Evolutionary conservation across 371 early-diverging fungal species (phyloP).

Genomic region (Globomyces sp.): DNA sequence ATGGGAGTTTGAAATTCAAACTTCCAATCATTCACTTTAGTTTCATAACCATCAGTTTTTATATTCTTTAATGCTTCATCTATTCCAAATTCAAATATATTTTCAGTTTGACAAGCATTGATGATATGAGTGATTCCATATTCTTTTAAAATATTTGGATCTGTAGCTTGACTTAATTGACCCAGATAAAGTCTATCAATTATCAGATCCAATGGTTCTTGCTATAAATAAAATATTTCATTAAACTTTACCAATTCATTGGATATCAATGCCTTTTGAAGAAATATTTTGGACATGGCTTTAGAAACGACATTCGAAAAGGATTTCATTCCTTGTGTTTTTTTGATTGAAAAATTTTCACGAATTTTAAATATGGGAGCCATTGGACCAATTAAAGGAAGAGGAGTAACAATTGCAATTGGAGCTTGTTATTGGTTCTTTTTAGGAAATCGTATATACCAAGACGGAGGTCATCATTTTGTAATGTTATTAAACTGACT

Average conservation of each 20-base stretch:
- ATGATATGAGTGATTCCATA: conserved; percentile 11
- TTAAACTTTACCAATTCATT: background rate
- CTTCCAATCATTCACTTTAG: background rate
- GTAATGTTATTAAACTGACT: conserved; percentile 21
- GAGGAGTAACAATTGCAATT: conserved; percentile 28
- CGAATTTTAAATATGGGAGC: background rate
- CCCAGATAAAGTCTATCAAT: conserved; percentile 7
- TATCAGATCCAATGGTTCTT: background rate
- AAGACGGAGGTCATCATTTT: conserved; percentile 52
- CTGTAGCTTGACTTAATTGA: background rate
- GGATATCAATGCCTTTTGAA: background rate
- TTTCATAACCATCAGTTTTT: conserved; percentile 2
- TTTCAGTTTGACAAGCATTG: conserved; percentile 3
- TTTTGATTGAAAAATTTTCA: background rate
- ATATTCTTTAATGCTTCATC: background rate
- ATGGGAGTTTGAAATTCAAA: conserved; percentile 2
- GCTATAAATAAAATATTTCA: too few relatives aligned
- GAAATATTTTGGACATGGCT: conserved; percentile 15
- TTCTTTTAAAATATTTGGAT: background rate
- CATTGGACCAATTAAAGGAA: conserved; percentile 27
- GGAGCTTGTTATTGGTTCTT: conserved; percentile 46
- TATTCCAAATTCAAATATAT: conserved; percentile 11
- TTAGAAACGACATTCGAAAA: background rate
- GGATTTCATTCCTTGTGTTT: background rate
- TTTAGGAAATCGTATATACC: conserved; percentile 42